These are phyloP conservation scores for Candida cerambycidarum DNA, from an alignment of 805 yeast species.

Conservation along the genomic window DNA sequence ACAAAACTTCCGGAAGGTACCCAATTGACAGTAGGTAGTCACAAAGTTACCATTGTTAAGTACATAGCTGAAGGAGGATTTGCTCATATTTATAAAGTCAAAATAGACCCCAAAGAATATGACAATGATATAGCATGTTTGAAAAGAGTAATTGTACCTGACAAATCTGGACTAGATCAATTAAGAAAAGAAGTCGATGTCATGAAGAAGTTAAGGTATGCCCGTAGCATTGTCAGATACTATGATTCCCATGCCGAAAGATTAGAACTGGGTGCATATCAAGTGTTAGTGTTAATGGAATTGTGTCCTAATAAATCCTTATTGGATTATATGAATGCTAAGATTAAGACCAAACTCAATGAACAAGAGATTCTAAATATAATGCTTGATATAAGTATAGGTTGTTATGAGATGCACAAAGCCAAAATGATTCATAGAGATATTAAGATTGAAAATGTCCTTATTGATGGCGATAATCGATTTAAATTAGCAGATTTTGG, in stretches of 20 bases:
- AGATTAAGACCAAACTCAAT: conserved; percentile 72
- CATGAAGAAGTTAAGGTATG: conserved; percentile 62
- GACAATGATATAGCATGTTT: conserved; percentile 59
- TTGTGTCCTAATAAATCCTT: conserved; percentile 84
- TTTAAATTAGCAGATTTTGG: conserved; percentile 95
- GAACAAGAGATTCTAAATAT: conserved; percentile 79
- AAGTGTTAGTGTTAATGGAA: conserved; percentile 91
- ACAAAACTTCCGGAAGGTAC: conserved; percentile 33
- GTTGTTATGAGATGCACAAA: conserved; percentile 83
- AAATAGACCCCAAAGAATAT: conserved; percentile 47
- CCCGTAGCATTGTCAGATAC: conserved; percentile 62
- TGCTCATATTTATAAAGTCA: conserved; percentile 74
- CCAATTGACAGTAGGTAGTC: conserved; percentile 41
- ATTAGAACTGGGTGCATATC: conserved; percentile 56
- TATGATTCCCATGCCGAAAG: conserved; percentile 78
- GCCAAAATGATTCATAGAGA: conserved; percentile 84
- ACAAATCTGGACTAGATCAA: conserved; percentile 63
- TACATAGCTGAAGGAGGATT: conserved; percentile 63
- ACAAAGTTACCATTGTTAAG: conserved; percentile 32
- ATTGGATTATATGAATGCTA: conserved; percentile 86
- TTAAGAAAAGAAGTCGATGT: conserved; percentile 76
- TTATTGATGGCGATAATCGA: conserved; percentile 65
- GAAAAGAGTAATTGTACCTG: conserved; percentile 72
- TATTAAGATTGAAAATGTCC: conserved; percentile 90
- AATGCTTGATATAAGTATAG: conserved; percentile 77